Evolutionary conservation across 352 stramenopile genomes (phyloP), one percentile per base, ranked within the genome.

Genomic region (Globisporangium emineosum): DNA sequence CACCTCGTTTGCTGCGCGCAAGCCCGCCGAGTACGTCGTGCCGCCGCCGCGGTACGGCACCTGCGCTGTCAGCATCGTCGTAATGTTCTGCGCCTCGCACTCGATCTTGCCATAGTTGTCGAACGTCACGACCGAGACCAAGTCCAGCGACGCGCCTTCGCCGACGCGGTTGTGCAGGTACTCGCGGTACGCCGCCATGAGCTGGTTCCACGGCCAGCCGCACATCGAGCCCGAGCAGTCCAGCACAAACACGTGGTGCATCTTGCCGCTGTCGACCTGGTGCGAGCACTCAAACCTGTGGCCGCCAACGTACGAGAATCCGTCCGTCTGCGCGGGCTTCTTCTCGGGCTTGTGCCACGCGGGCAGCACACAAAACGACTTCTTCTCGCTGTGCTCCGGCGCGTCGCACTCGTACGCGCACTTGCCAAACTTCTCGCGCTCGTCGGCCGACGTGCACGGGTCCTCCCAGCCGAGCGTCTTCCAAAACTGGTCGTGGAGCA

Each of bases 191-290:
- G 81, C 86, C 9, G 64, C 71, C 29, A 86, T 71, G 27, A 95
- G 68, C n/a, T 81, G 65, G 23, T 52, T 29, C 86, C 86, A 93
- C 5, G 83, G 81, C 15, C 30, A 57, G 1, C 86, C 83, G 3
- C 25, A 54, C 84, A 95, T 95, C 23, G 86, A 95, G 0, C 83
- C 82, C 10, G 86, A 93, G 45, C 69, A 75, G 56, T 95, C 86
- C n/a, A 94, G 50, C 47, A 95, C 81, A 37, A 95, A 91, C 3
- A 95, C 70, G 43, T 93, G 86, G 43, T 95, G 84, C 64, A 84
- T 79, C 49, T 86, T 78, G 12, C 71, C 77, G 15, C 73, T 75
- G 23, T 64, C 75, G 0, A 78, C 64, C 19, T 78, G 57, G 37
- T 95, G 87, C 49, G 79, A 84, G 62, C 86, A 92, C 42, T 84